phyloP scores from a whole-genome alignment of 495 filamentous ascomycete genomes.

The Haplographium delicatum region DNA sequence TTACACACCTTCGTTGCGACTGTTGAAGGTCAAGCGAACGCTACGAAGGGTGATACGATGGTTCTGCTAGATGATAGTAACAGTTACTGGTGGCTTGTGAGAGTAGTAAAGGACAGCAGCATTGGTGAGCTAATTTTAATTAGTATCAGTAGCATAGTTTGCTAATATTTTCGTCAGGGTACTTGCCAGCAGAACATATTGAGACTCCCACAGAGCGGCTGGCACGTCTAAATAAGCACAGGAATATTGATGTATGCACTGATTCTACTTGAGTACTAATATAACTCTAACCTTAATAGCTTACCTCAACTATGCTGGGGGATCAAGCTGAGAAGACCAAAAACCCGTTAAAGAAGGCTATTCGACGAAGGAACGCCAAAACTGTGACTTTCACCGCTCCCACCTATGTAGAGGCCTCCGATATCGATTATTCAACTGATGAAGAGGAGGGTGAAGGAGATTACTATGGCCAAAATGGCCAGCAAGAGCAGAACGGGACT shows the following conservation, averaged over 20 bases:
- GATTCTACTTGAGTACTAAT: neutral
- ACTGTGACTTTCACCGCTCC: slow-evolving; percentile 78
- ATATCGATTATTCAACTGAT: slow-evolving; percentile 84
- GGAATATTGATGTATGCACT: slow-evolving; percentile 85
- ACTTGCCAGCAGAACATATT: slow-evolving; percentile 95
- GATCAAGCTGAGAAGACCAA: slow-evolving; percentile 86
- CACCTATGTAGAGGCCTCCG: slow-evolving; percentile 86
- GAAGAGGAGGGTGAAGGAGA: slow-evolving; percentile 68
- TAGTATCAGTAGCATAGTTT: slow-evolving; percentile 1
- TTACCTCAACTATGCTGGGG: slow-evolving; percentile 90
- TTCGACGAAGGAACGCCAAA: slow-evolving; percentile 81
- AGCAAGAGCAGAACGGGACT: slow-evolving; percentile 33
- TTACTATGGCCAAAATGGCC: slow-evolving; percentile 37
- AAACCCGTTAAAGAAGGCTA: slow-evolving; percentile 84
- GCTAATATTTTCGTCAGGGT: slow-evolving; percentile 50
- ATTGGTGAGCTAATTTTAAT: slow-evolving; percentile 62
- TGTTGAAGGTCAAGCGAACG: slow-evolving; percentile 97
- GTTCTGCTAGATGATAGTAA: slow-evolving; percentile 99
- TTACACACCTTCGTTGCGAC: slow-evolving; percentile 96
- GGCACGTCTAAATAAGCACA: slow-evolving; percentile 92
- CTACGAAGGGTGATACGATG: slow-evolving; percentile 98
- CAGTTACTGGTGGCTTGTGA: slow-evolving; percentile 99
- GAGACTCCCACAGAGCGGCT: slow-evolving; percentile 95
- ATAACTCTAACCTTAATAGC: slow-evolving; percentile 37
- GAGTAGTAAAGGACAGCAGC: slow-evolving; percentile 93